phyloP scores from a whole-genome alignment of 192 early-diverging fungal genomes.

The Podila horticola region DNA sequence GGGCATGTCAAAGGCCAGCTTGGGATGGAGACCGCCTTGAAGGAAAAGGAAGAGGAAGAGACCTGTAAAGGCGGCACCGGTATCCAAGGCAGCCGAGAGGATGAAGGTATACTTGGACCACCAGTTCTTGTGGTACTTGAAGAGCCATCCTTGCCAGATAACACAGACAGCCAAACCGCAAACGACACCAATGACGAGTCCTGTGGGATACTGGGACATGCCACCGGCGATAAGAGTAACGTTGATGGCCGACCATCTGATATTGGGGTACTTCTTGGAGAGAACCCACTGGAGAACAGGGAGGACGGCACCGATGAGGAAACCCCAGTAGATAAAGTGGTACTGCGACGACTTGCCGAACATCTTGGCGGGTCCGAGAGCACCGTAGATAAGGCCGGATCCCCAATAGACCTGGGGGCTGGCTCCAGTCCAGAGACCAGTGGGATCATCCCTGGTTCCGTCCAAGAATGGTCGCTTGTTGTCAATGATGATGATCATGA shows the following conservation, averaged over 20 bases:
- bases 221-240: conserved; percentile 60
- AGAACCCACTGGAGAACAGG: conserved; percentile 63
- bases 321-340: conserved; percentile 43
- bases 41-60: conserved; percentile 51
- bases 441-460: conserved; percentile 39
- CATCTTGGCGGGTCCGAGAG: conserved; percentile 71
- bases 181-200: conserved; percentile 56
- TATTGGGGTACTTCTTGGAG: conserved; percentile 58
- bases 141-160: conserved; percentile 60
- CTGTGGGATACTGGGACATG: conserved; percentile 59
- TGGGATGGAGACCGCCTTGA: conserved; percentile 53
- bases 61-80: conserved; percentile 56
- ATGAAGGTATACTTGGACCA: conserved; percentile 62
- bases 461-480: conserved; percentile 29
- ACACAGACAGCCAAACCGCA: conserved; percentile 49
- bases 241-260: conserved; percentile 53
- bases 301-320: conserved; percentile 62
- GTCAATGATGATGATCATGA: conserved; percentile 37
- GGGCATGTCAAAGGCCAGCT: neutral
- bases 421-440: conserved; percentile 54
- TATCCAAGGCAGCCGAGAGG: conserved; percentile 67
- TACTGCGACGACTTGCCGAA: conserved; percentile 55
- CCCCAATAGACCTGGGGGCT: conserved; percentile 35
- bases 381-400: conserved; percentile 69
- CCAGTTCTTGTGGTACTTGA: conserved; percentile 58